Percentiles rank a stretch among this genome's conserved stretches.
phyloP scores from a whole-genome alignment of 495 filamentous ascomycete species.

The Umbilicaria muhlenbergii region DNA sequence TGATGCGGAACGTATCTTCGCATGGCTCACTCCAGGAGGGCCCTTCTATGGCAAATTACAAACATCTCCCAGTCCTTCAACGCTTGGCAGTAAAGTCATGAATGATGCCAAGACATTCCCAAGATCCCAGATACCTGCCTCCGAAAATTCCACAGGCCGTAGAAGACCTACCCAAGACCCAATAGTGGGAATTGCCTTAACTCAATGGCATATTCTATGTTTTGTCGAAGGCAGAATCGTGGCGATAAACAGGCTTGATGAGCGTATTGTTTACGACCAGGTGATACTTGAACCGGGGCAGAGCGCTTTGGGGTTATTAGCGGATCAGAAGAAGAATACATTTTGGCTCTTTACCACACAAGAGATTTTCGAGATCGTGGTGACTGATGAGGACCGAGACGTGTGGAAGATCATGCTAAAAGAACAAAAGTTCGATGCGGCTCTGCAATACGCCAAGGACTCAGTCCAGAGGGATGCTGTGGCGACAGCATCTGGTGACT shows the following conservation, averaged over 20 bases:
- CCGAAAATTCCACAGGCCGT: slow-evolving; percentile 47
- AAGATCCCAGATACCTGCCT: slow-evolving; percentile 50
- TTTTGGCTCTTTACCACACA: slow-evolving; percentile 88
- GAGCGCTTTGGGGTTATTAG: slow-evolving; percentile 59
- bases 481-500: slow-evolving; percentile 77
- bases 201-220: slow-evolving; percentile 84
- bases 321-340: slow-evolving; percentile 83
- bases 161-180: slow-evolving; percentile 48
- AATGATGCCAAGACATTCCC: slow-evolving; percentile 59
- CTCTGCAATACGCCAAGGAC: slow-evolving; percentile 61
- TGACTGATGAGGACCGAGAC: slow-evolving; percentile 79
- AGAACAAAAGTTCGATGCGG: slow-evolving; percentile 72
- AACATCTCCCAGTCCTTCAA: slow-evolving; percentile 26
- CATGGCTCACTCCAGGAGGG: slow-evolving; percentile 78
- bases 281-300: slow-evolving; percentile 68
- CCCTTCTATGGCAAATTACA: slow-evolving; percentile 73
- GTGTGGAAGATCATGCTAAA: slow-evolving; percentile 85
- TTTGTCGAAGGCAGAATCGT: slow-evolving; percentile 69
- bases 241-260: slow-evolving; percentile 72
- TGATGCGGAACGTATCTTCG: slow-evolving; percentile 55
- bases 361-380: slow-evolving; percentile 86
- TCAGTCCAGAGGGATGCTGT: slow-evolving; percentile 73
- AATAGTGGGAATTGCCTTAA: slow-evolving; percentile 67
- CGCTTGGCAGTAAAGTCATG: slow-evolving; percentile 52
- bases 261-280: slow-evolving; percentile 73